These are phyloP conservation scores for Penicillium corylophilum DNA, from an alignment of 2,329 filamentous ascomycete genomes.

Conservation along the genomic window DNA sequence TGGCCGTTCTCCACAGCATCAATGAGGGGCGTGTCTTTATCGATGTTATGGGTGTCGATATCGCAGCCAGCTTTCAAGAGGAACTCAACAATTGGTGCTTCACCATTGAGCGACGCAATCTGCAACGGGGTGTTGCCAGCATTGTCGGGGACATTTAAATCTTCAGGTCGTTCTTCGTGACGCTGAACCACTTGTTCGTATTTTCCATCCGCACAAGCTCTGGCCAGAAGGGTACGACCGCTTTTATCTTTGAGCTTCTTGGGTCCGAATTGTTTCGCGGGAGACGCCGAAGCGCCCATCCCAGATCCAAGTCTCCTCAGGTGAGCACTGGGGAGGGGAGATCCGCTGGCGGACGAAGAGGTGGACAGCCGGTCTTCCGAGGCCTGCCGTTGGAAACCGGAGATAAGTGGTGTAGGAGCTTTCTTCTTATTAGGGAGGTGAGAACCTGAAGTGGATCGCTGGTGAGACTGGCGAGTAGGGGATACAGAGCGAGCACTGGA, in stretches of 20 bases:
- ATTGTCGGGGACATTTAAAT: slow-evolving; percentile 86
- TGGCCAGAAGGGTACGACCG: slow-evolving; percentile 85
- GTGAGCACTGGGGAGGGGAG: slow-evolving; percentile 42
- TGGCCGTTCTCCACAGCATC: slow-evolving; percentile 97
- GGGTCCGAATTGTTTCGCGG: slow-evolving; percentile 64
- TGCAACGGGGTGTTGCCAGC: slow-evolving; percentile 96
- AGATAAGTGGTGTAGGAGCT: slow-evolving; percentile 41
- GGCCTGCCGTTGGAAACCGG: slow-evolving; percentile 43
- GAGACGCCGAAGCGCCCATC: slow-evolving; percentile 56
- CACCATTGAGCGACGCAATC: slow-evolving; percentile 85
- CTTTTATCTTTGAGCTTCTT: slow-evolving; percentile 91
- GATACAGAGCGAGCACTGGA: slow-evolving; percentile 39
- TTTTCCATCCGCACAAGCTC: slow-evolving; percentile 83
- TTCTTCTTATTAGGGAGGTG: slow-evolving; percentile 37
- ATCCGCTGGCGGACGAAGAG: slow-evolving; percentile 46
- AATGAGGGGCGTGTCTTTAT: slow-evolving; percentile 89
- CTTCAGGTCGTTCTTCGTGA: slow-evolving; percentile 75
- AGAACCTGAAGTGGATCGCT: slow-evolving; percentile 37
- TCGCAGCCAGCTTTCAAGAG: slow-evolving; percentile 82
- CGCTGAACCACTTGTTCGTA: slow-evolving; percentile 74
- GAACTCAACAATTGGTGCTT: slow-evolving; percentile 81
- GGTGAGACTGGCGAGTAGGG: slow-evolving; percentile 36
- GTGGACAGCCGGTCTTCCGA: slow-evolving; percentile 49
- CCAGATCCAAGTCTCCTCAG: slow-evolving; percentile 43
- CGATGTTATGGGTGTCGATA: slow-evolving; percentile 72